Base-by-base conservation (phyloP, 83 land plant genomes). In the Diphasiastrum complanatum region DNA sequence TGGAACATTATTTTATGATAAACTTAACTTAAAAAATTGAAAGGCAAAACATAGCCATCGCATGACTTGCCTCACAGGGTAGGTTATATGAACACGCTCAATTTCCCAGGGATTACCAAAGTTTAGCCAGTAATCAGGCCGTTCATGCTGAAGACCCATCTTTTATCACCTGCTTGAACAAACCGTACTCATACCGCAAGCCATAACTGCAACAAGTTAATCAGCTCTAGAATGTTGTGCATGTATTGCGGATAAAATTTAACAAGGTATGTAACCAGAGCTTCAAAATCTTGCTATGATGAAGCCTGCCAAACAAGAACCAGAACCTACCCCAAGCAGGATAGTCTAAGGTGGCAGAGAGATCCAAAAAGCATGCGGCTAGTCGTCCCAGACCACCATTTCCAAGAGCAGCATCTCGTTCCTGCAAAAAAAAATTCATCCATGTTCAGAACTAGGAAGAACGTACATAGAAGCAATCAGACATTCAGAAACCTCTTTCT, bases 21-120 rank as follows among this genome's bases (percentile, higher is more conserved):
- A n/a, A n/a, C n/a, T n/a, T n/a, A n/a, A n/a, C n/a, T n/a, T n/a
- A n/a, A n/a, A n/a, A n/a, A n/a, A n/a, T n/a, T n/a, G n/a, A n/a
- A n/a, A n/a, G n/a, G n/a, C n/a, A n/a, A n/a, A 40, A 36, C 31
- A 37, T 30, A 61, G 47, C 18, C 20, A 43, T 33, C 25, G 19
- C 16, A 45, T 14, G 4, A 40, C 55, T 63, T 20, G 80, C 86
- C 83, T 83, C 47, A 86, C 80, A 18, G 82, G 63, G 60, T 86
- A 86, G 29, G 87, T 75, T 43, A 81, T 76, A 77, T 83, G 80
- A 47, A 80, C 76, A 26, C 91, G 84, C 69, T 78, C 82, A 70
- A 86, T 83, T 57, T 86, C 91, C 91, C 91, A 86, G 35, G 91
- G 91, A 51, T 86, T 83, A 32, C 91, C 91, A 78, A 86, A 80